Base-by-base conservation (phyloP, 352 stramenopile genomes). In the Phytopythium boreale region DNA sequence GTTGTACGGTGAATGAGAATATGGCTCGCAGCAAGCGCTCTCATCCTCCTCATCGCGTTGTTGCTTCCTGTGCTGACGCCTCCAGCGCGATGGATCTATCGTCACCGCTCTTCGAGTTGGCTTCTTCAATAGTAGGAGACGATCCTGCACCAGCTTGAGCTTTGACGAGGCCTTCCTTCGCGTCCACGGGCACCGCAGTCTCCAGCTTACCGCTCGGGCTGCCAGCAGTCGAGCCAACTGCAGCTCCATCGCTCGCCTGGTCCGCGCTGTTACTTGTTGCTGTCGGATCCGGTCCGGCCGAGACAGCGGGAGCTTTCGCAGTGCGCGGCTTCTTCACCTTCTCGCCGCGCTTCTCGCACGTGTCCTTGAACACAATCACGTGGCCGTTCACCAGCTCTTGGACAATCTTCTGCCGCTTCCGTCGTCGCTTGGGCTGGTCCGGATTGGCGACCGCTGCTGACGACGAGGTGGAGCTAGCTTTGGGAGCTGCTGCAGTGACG, bases 301-400 rank as follows among this genome's bases (percentile, higher is more conserved):
- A 20, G 20, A 9, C 31, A 49, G 53, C 22, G 11, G 53, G 29
- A 20, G 26, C 36, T 56, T 78, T 81, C 0, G 63, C 29, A 11
- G 64, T 64, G 34, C 72, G 64, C 47, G 70, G 74, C 44, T 90
- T 90, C 36, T 82, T 75, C 20, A 86, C 59, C 60, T 88, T 89
- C 53, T 89, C 82, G 2, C 37, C 50, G 17, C 72, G 79, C 53
- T 82, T 87, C 55, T 90, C 82, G 51, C 82, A 90, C 24, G 79
- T 82, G 60, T 90, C 82, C 0, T 63, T 69, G 17, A 90, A 72
- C 19, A 80, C 56, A 15, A 89, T 67, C 59, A 85, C 69, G 4
- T 71, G 65, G 22, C 74, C 74, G 22, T 71, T 70, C 2, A 84
- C 72, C 6, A 90, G 57, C 46, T 88, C 43, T 34, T 85, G 76